These are phyloP conservation scores for Penicillium soppii DNA, from an alignment of 495 filamentous ascomycete species.

Conservation along the genomic window DNA sequence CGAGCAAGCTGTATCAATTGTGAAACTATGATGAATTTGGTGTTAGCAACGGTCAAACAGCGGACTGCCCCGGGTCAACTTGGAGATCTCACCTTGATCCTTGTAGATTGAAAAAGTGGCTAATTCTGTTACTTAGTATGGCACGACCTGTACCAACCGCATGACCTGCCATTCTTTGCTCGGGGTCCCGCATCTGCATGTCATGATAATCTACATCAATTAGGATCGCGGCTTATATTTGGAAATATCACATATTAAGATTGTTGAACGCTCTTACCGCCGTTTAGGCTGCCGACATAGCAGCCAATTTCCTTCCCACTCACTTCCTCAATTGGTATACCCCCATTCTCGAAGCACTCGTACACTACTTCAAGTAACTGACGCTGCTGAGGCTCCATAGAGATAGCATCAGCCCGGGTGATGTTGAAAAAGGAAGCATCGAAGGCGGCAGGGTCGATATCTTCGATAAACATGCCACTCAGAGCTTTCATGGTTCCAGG, in stretches of 20 bases:
- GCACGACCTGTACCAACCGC: background rate
- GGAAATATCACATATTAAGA: too few relatives aligned
- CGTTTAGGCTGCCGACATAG: background rate
- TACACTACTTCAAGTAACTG: background rate
- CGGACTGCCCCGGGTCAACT: too few relatives aligned
- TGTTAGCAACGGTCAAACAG: too few relatives aligned
- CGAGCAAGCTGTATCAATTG: background rate
- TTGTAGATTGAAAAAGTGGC: background rate
- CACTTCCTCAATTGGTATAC: background rate
- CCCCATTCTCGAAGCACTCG: background rate
- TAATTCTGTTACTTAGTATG: background rate
- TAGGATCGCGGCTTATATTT: too few relatives aligned
- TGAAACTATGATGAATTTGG: too few relatives aligned
- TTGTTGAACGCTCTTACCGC: background rate
- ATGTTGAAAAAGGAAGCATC: background rate
- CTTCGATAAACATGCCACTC: background rate
- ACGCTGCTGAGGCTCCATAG: background rate
- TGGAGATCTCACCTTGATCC: too few relatives aligned
- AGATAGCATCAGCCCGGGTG: background rate
- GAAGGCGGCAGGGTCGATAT: background rate
- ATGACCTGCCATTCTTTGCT: background rate
- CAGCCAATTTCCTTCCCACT: background rate
- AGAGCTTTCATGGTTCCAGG: background rate
- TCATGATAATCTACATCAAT: background rate
- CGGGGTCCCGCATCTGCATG: background rate